Conservation (phyloP, 2,329 filamentous ascomycete species). For the Byssothecium circinans region DNA sequence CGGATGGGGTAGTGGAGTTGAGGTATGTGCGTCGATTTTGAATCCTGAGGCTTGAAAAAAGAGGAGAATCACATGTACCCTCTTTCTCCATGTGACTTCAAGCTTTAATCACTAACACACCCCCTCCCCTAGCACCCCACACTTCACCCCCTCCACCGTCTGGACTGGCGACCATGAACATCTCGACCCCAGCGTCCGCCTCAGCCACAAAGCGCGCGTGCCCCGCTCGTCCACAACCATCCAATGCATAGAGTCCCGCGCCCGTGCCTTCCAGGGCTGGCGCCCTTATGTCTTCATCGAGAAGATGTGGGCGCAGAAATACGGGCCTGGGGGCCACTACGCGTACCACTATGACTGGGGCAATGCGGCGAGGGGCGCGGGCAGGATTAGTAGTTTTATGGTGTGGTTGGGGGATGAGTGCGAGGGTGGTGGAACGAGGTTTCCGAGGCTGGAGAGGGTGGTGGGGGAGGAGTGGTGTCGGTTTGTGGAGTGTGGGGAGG, state of each 20-base stretch:
- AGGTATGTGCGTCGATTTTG: conserved; percentile 47
- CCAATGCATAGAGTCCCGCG: conserved; percentile 61
- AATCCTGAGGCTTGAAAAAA: too few species aligned
- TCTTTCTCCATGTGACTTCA: neutral
- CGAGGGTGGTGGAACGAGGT: conserved; percentile 63
- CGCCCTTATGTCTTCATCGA: conserved; percentile 60
- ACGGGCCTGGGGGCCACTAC: conserved; percentile 61
- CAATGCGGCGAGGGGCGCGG: conserved; percentile 37
- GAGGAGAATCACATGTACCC: too few species aligned
- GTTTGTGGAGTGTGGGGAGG: conserved; percentile 56
- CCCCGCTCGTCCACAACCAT: conserved; percentile 48
- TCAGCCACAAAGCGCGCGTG: conserved; percentile 54
- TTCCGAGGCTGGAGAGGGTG: conserved; percentile 55
- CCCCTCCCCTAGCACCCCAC: conserved; percentile 45
- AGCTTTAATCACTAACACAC: neutral
- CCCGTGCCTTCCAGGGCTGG: conserved; percentile 63
- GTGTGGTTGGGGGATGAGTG: conserved; percentile 58
- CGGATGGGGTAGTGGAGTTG: conserved; percentile 53
- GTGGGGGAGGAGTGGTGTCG: conserved; percentile 55
- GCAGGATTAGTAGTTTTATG: conserved; percentile 62
- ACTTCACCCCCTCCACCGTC: conserved; percentile 58
- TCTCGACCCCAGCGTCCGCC: conserved; percentile 53
- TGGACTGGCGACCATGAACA: conserved; percentile 53
- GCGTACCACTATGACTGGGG: conserved; percentile 60
- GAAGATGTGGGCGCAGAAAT: conserved; percentile 62